Evolutionary conservation across 768 basidiomycete genomes (phyloP).

Genomic region (Trametes cinnabarina): DNA sequence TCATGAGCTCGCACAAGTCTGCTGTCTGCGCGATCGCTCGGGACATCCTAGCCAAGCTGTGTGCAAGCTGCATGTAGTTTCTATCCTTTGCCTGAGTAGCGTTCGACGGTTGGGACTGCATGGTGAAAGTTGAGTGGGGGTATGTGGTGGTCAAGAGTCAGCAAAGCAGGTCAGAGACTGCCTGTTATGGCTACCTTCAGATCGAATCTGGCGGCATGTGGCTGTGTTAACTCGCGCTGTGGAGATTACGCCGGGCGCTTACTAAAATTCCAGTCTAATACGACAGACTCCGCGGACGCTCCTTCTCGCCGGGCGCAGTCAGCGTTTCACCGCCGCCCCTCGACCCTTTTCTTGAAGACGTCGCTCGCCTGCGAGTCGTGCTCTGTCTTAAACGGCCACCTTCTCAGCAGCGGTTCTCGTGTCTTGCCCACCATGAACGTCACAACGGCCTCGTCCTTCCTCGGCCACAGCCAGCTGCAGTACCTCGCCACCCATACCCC

Average conservation of each 20-base stretch:
- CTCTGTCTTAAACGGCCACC: not conserved
- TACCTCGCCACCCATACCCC: slow-evolving; percentile 24
- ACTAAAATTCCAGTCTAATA: not conserved
- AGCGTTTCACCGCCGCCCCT: no score
- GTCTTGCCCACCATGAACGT: slow-evolving; percentile 21
- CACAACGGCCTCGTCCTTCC: slow-evolving; percentile 16
- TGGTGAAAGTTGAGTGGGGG: slow-evolving; percentile 1
- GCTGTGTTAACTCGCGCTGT: no score
- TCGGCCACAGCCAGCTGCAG: slow-evolving; percentile 21
- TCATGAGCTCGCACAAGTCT: slow-evolving; percentile 72
- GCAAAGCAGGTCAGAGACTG: not conserved
- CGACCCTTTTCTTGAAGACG: no score
- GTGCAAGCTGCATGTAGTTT: slow-evolving; percentile 74
- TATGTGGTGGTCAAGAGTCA: not conserved
- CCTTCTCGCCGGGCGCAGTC: no score
- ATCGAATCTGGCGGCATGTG: slow-evolving; percentile 8
- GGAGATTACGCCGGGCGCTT: no score
- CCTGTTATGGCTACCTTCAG: not conserved
- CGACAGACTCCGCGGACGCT: no score
- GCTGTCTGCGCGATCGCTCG: slow-evolving; percentile 69
- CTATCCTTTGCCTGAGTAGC: slow-evolving; percentile 79
- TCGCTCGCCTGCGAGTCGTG: no score
- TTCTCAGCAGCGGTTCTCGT: not conserved
- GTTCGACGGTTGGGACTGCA: slow-evolving; percentile 45
- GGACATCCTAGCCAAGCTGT: slow-evolving; percentile 65